phyloP scores from a whole-genome alignment of 306 rosid species.

The Prunus dulcis region DNA sequence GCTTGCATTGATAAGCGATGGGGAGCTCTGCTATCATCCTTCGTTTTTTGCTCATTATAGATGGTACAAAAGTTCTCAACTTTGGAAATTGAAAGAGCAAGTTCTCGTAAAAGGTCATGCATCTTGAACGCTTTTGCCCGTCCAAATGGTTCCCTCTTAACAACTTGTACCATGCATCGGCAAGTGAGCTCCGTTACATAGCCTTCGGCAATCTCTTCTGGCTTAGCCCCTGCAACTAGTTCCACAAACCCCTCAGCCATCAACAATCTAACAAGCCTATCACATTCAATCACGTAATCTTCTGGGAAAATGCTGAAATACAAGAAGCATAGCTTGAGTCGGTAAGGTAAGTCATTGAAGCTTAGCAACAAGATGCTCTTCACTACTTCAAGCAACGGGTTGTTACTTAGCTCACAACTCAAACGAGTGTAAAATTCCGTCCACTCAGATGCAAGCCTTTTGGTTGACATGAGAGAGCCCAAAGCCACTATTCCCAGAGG shows the following conservation, averaged over 20 bases:
- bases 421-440: background rate
- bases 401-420: slow-evolving; percentile 16
- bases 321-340: slow-evolving; percentile 15
- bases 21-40: background rate
- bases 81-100: slow-evolving; percentile 16
- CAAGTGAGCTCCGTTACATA: slow-evolving; percentile 12
- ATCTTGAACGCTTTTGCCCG: background rate
- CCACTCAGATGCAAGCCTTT: slow-evolving; percentile 7
- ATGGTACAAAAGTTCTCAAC: background rate
- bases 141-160: background rate
- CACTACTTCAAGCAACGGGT: slow-evolving; percentile 2
- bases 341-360: slow-evolving; percentile 7
- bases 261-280: slow-evolving; percentile 1
- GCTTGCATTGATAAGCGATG: background rate
- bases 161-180: slow-evolving; percentile 20
- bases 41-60: background rate
- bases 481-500: slow-evolving; percentile 17
- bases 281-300: slow-evolving; percentile 1
- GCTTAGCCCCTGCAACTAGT: background rate
- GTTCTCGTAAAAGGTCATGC: slow-evolving; percentile 22
- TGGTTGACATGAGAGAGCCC: slow-evolving; percentile 18
- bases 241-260: slow-evolving; percentile 20
- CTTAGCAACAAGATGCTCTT: slow-evolving; percentile 15
- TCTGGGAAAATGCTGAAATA: slow-evolving; percentile 18
- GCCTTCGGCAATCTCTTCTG: background rate